Evolutionary conservation across 495 filamentous ascomycete genomes (phyloP), one percentile per base, ranked within the genome.

Genomic region (Cudoniella acicularis): DNA sequence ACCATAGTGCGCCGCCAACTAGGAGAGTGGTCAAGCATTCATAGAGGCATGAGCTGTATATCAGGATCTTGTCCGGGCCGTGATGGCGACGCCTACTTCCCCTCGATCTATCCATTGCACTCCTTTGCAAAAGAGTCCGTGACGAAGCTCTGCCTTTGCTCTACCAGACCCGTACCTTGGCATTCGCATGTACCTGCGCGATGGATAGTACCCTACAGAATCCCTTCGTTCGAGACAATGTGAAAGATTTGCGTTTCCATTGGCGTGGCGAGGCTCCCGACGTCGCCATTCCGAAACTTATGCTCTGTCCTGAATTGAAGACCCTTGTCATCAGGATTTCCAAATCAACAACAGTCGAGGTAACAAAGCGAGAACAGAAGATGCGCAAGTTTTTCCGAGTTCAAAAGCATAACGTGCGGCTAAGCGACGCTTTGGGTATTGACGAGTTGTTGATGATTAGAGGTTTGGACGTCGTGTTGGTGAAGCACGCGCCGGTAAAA

Each of bases 51-150:
- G 6, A 6, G 30, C 30, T 36, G 30, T 13, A 4, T 13, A 36
- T 72, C 56, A 62, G 69, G 25, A 62, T 71, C 27, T 52, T 56
- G 49, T 67, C 62, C 60, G 63, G 60, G 24, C 13, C 17, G 13
- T 6, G 23, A 10, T 21, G 47, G 17, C 8, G 23, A 36, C 13
- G 30, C 30, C 6, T 4, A 13, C 13, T 6, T 13, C 4, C 30
- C 13, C 6, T 49, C 47, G 21, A 49, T 3, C 2, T 49, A 10
- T 10, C 9, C 8, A 16, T 49, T 10, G 21, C 23, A 10, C 47
- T 18, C 9, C 20, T 21, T 4, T 21, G 21, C 21, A 21, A 16
- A 49, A 16, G 47, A 49, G 21, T 49, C 47, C 47, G 47, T 13
- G 47, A 49, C 47, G 47, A 49, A 23, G 47, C 23, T 10, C 47